Base-by-base conservation (phyloP, 805 yeast genomes). In the Candida palmyrensis region DNA sequence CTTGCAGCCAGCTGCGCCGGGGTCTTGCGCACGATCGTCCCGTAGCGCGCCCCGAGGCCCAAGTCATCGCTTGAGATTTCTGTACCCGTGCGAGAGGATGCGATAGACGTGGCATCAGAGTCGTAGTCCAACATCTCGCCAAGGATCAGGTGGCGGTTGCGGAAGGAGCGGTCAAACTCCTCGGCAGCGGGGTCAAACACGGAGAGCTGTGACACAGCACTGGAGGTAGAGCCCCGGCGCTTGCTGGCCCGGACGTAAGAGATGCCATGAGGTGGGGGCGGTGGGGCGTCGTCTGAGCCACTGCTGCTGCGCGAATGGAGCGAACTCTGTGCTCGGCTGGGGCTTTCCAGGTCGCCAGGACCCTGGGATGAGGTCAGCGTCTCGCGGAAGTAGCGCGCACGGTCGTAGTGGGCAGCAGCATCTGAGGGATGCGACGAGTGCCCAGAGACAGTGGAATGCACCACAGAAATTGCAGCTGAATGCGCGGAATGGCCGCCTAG, bases 51-150 rank as follows among this genome's bases (percentile, higher is more conserved):
- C 15, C 36, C 33, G 15, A 43, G 35, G 12, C 45, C 41, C 18
- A 45, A 21, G 30, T 44, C 44, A 8, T 26, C 28, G 11, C 25
- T 18, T 5, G 34, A 31, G 10, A 31, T 15, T 8, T 20, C 33
- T 11, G 28, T 16, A n/a, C 16, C n/a, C 18, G 15, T 18, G 13
- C 18, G 9, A 13, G 28, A 9, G 4, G 12, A 20, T 25, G 37
- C 18, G 16, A 25, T 33, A 36, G 37, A 40, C 13, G 44, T 47
- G 13, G 42, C 44, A 20, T 53, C 59, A 6, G 69, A 62, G n/a
- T 53, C 55, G 41, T 66, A 63, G 33, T 64, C 71, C 35, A 66
- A 49, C 72, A 66, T 64, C 8, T 66, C 70, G 20, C 69, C 67
- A 40, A 66, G 47, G 45, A 66, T 56, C 8, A 69, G 62, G 34